Evolutionary conservation across 495 filamentous ascomycete species (phyloP).

Genomic region (Cudoniella acicularis): DNA sequence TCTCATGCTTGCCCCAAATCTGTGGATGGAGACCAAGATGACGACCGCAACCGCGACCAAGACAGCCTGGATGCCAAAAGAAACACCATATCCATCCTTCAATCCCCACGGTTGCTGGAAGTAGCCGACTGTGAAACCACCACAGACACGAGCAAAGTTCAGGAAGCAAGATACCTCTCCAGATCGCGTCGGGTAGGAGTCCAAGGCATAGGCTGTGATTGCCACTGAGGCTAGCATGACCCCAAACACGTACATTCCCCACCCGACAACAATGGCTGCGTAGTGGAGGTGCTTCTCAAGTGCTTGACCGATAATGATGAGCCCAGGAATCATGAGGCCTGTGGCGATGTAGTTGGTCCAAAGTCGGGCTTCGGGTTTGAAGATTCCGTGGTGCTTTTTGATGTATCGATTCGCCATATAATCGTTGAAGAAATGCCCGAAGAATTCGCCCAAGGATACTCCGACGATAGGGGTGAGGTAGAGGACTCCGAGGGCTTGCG

Average conservation of each 20-base stretch:
- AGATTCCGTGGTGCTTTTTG: constrained; percentile 35
- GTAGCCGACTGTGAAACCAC: constrained; percentile 43
- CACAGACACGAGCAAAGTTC: constrained; percentile 35
- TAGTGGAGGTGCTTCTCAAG: constrained; percentile 43
- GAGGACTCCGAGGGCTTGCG: constrained; percentile 33
- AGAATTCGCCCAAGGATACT: constrained; percentile 40
- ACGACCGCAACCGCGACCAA: constrained; percentile 12
- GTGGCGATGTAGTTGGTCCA: constrained; percentile 38
- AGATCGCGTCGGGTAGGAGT: constrained; percentile 39
- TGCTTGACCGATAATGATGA: constrained; percentile 47
- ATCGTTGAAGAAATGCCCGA: constrained; percentile 54
- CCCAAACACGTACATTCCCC: constrained; percentile 44
- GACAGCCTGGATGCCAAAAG: constrained; percentile 30
- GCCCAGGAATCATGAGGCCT: constrained; percentile 38
- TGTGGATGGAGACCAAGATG: constrained; percentile 9
- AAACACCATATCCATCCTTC: constrained; percentile 19
- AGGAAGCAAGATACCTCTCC: constrained; percentile 46
- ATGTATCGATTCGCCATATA: constrained; percentile 35
- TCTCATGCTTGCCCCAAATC: constrained; percentile 7
- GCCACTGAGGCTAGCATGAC: constrained; percentile 11
- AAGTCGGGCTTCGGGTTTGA: constrained; percentile 51
- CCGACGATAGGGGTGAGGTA: constrained; percentile 50
- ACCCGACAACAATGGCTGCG: constrained; percentile 41
- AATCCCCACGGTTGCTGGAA: constrained; percentile 34
- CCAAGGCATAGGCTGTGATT: constrained; percentile 6